Percentiles rank a stretch among this genome's conserved stretches.
These are phyloP conservation scores for Neurospora sp. DNA, from an alignment of 495 filamentous ascomycete genomes.

Conservation along the genomic window DNA sequence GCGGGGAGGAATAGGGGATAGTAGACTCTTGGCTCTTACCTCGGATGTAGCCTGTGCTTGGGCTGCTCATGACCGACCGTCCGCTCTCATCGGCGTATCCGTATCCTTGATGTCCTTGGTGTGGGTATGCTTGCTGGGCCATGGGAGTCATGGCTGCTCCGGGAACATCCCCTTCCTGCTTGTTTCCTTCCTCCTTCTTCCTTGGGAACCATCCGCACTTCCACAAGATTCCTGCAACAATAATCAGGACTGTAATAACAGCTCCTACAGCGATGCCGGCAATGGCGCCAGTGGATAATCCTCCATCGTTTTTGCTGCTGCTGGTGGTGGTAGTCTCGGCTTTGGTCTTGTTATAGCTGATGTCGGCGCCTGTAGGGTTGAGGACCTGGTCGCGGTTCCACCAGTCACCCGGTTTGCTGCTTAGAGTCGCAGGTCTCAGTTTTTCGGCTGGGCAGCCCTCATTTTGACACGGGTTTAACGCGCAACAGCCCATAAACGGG, in stretches of 20 bases:
- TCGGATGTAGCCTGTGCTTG: neutral
- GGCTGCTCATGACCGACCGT: neutral
- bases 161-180: neutral
- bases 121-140: neutral
- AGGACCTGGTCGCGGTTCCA: neutral
- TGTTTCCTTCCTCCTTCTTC: neutral
- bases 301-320: neutral
- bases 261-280: slow-evolving; percentile 7
- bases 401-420: no score
- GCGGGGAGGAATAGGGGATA: neutral
- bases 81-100: neutral
- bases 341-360: neutral
- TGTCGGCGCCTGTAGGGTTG: neutral
- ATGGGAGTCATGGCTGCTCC: neutral
- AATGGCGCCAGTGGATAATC: slow-evolving; percentile 6
- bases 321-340: neutral
- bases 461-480: no score
- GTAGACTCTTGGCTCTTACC: neutral
- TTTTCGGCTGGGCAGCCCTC: no score
- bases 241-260: neutral
- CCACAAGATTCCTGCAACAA: slow-evolving; percentile 1
- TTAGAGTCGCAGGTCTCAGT: no score
- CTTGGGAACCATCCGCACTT: slow-evolving; percentile 4
- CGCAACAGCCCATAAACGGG: slow-evolving; percentile 27
- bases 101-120: neutral